Conservation (phyloP, 495 filamentous ascomycete genomes). For the Schizothecium vesticola region DNA sequence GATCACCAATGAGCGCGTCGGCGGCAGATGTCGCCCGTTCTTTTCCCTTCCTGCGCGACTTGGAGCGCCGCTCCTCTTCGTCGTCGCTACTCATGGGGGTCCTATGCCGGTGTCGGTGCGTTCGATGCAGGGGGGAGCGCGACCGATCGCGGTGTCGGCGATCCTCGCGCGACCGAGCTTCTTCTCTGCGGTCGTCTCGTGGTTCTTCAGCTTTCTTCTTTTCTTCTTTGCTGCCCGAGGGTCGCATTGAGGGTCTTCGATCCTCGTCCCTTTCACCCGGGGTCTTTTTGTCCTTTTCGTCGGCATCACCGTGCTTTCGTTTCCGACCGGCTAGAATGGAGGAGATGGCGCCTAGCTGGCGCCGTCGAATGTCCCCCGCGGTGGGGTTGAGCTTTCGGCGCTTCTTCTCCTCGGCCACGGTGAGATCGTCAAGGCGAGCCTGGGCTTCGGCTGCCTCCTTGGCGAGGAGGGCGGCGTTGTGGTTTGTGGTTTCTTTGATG, state of each 20-base stretch:
- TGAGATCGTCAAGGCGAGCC: constrained; percentile 41
- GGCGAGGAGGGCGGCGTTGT: constrained; percentile 80
- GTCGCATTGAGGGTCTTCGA: not conserved
- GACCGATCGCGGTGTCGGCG: constrained; percentile 16
- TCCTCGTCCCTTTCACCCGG: constrained; percentile 8
- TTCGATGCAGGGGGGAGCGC: constrained; percentile 15
- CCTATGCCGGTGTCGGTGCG: constrained; percentile 20
- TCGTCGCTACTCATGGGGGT: constrained; percentile 20
- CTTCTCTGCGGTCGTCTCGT: not conserved
- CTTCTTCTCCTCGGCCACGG: constrained; percentile 36
- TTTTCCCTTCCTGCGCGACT: constrained; percentile 12
- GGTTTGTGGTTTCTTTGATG: constrained; percentile 78
- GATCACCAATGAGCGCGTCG: constrained; percentile 8
- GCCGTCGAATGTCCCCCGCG: constrained; percentile 41
- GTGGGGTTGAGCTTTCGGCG: constrained; percentile 34
- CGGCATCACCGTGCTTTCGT: constrained; percentile 26
- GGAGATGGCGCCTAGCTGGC: constrained; percentile 50
- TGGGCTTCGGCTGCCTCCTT: constrained; percentile 65
- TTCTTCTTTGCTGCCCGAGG: constrained; percentile 5
- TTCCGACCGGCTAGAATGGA: constrained; percentile 44
- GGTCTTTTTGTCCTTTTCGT: not conserved
- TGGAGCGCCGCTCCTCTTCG: not conserved
- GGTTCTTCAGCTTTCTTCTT: constrained; percentile 9
- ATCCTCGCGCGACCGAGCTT: not conserved
- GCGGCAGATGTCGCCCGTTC: not conserved